phyloP scores from a whole-genome alignment of 2,329 filamentous ascomycete species.

The Phaeosphaeriaceae sp. region DNA sequence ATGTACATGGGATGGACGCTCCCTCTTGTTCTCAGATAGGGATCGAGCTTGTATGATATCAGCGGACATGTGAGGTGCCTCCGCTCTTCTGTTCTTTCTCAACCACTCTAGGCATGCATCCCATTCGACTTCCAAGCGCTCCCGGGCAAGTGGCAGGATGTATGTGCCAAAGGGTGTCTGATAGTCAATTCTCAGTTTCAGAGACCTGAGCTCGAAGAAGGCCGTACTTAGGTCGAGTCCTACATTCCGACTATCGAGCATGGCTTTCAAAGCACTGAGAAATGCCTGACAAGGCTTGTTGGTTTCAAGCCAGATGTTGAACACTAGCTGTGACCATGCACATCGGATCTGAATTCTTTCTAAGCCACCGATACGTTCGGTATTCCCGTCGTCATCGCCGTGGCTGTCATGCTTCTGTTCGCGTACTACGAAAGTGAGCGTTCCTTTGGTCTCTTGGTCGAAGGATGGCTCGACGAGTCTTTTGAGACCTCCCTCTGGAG shows the following conservation, averaged over 20 bases:
- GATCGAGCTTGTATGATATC: background rate
- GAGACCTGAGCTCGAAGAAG: background rate
- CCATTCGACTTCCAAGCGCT: background rate
- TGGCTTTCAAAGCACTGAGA: background rate
- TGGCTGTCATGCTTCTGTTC: background rate
- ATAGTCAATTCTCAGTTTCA: background rate
- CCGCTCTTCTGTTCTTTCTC: background rate
- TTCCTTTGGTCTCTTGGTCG: too few relatives aligned
- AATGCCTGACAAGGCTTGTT: background rate
- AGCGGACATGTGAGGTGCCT: background rate
- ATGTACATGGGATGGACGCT: background rate
- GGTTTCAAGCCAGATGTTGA: background rate
- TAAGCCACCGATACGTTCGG: background rate
- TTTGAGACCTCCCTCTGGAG: too few relatives aligned
- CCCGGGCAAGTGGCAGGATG: background rate
- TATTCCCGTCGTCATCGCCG: background rate
- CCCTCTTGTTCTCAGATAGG: background rate
- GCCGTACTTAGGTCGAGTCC: background rate
- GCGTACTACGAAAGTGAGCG: too few relatives aligned
- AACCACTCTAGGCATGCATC: background rate
- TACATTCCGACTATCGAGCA: background rate
- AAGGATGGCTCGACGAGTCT: too few relatives aligned
- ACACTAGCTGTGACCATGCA: background rate
- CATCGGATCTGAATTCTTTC: background rate
- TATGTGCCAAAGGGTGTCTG: background rate